These are phyloP conservation scores for Fistulifera pelliculosa DNA, from an alignment of 108 stramenopile species.

Conservation along the genomic window DNA sequence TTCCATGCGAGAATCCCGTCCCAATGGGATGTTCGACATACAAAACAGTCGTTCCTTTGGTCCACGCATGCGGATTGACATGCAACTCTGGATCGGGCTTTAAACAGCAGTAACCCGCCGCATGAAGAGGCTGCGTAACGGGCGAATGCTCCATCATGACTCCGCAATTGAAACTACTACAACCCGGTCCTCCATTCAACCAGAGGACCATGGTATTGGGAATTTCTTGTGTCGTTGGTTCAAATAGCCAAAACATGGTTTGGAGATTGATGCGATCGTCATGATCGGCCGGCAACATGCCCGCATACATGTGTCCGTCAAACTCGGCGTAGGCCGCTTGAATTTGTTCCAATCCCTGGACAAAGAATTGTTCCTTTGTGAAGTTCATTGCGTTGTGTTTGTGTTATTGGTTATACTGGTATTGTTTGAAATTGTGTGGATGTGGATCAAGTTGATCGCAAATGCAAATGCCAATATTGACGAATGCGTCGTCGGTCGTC, in stretches of 20 bases:
- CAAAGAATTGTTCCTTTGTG: slow-evolving; percentile 19
- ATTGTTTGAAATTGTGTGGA: no score
- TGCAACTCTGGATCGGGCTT: slow-evolving; percentile 9
- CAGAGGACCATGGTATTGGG: slow-evolving; percentile 10
- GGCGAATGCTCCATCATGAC: slow-evolving; percentile 33
- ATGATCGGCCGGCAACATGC: slow-evolving; percentile 26
- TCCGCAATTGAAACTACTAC: slow-evolving; percentile 39
- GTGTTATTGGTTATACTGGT: no score
- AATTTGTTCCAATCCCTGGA: slow-evolving; percentile 29
- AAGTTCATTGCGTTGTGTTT: no score
- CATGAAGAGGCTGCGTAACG: slow-evolving; percentile 15
- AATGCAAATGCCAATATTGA: no score
- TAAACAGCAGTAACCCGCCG: slow-evolving; percentile 19
- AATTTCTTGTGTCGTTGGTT: slow-evolving; percentile 2
- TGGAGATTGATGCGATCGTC: slow-evolving; percentile 9
- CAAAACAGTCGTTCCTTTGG: slow-evolving; percentile 49
- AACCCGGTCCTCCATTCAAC: slow-evolving; percentile 43
- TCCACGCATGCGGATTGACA: slow-evolving; percentile 27
- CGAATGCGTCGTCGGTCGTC: no score
- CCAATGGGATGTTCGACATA: slow-evolving; percentile 74
- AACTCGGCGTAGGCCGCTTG: slow-evolving; percentile 30
- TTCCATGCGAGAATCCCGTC: slow-evolving; percentile 61
- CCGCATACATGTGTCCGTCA: slow-evolving; percentile 39
- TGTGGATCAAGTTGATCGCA: no score
- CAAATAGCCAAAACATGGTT: slow-evolving; percentile 39